These are phyloP conservation scores for Tillandsia leiboldiana DNA, from an alignment of 176 grass and related monocot species.

Conservation along the genomic window DNA sequence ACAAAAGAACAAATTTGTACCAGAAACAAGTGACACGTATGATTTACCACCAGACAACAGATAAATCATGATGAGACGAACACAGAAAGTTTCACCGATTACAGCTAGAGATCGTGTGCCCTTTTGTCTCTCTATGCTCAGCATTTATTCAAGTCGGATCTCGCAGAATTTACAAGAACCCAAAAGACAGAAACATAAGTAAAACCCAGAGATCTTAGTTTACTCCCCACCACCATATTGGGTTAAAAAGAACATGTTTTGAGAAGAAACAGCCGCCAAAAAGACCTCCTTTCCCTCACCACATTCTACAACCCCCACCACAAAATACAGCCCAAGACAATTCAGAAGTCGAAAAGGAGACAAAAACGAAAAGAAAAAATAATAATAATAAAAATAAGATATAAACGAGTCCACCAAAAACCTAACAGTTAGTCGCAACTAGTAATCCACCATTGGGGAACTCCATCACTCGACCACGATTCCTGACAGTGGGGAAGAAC, in stretches of 20 bases:
- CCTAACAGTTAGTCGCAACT: neutral
- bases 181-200: no score
- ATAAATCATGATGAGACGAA: no score
- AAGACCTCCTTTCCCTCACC: neutral
- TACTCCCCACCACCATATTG: neutral
- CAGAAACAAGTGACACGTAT: no score
- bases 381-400: neutral
- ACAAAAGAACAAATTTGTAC: no score
- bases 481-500: neutral
- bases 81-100: no score
- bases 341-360: no score
- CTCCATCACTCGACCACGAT: neutral
- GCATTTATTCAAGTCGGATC: no score
- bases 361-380: neutral
- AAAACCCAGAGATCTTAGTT: neutral
- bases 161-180: no score
- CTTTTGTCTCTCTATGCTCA: no score
- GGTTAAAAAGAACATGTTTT: neutral
- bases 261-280: neutral
- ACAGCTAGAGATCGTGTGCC: no score
- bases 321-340: neutral
- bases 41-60: no score
- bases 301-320: conserved; percentile 6
- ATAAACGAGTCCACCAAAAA: neutral
- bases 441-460: conserved; percentile 2